Evolutionary conservation across 805 yeast genomes (phyloP).

Genomic region (Suhomyces vadensis): DNA sequence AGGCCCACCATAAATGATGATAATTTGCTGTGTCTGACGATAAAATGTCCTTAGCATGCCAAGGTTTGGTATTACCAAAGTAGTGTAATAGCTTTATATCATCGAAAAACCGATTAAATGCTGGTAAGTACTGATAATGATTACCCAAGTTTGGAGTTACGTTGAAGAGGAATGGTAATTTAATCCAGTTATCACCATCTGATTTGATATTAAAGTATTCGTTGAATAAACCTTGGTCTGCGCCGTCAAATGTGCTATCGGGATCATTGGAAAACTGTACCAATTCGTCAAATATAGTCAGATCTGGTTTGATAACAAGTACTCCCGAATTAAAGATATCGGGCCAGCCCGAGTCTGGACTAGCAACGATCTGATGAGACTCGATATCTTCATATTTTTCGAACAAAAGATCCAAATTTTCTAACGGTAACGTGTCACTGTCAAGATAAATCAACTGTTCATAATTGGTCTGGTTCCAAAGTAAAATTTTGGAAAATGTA

Average conservation of each 20-base stretch:
- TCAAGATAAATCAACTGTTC: conserved; percentile 28
- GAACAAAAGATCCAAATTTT: conserved; percentile 23
- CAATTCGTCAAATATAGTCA: conserved; percentile 18
- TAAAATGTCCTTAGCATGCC: conserved; percentile 23
- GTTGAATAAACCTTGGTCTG: conserved; percentile 40
- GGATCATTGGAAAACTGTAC: conserved; percentile 11
- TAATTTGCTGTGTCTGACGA: conserved; percentile 20
- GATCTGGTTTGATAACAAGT: conserved; percentile 24
- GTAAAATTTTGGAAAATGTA: conserved; percentile 27
- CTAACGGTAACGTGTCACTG: conserved; percentile 29
- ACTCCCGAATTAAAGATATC: conserved; percentile 35
- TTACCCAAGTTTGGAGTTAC: conserved; percentile 32
- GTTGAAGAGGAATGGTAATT: conserved; percentile 35
- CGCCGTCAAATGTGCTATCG: conserved; percentile 34
- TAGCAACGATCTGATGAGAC: conserved; percentile 19
- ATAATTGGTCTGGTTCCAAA: conserved; percentile 26
- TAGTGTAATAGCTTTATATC: conserved; percentile 33
- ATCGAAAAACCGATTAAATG: conserved; percentile 28
- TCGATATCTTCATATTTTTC: conserved; percentile 13
- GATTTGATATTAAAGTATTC: conserved; percentile 30
- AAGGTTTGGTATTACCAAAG: conserved; percentile 36
- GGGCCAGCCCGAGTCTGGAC: conserved; percentile 37
- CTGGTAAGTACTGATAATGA: conserved; percentile 37
- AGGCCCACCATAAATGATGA: conserved; percentile 33
- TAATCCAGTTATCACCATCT: conserved; percentile 28